Conservation (phyloP, 148 eudicot species). For the Polygonum aviculare region DNA sequence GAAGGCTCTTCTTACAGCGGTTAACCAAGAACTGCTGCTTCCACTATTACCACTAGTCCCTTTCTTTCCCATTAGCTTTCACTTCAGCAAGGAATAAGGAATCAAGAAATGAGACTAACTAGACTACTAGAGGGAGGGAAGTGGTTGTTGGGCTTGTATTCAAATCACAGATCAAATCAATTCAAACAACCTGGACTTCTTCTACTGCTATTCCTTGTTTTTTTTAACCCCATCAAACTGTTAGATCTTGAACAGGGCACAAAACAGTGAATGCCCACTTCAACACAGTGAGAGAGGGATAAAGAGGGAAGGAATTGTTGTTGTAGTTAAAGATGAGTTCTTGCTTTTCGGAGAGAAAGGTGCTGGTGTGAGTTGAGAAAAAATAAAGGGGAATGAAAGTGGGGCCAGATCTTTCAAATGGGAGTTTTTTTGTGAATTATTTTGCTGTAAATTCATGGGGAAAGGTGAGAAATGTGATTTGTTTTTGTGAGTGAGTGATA, state of each 20-base stretch:
- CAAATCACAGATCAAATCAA: conserved; percentile 4
- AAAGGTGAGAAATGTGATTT: not conserved
- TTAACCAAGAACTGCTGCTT: conserved; percentile 27
- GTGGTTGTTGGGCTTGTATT: not conserved
- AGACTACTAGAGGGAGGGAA: not conserved
- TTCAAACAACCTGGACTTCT: not conserved
- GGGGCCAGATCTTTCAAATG: not conserved
- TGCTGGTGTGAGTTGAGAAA: not conserved
- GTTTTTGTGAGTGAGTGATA: not conserved
- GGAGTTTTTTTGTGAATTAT: not conserved
- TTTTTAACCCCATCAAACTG: not conserved
- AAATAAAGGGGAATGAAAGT: not conserved
- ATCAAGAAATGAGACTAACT: too few relatives aligned
- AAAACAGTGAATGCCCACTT: not conserved
- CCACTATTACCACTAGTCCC: conserved; percentile 5
- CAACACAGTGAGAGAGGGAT: not conserved
- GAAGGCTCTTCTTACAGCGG: conserved; percentile 42
- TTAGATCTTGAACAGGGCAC: not conserved
- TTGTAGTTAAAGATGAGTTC: not conserved
- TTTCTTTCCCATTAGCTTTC: conserved; percentile 17
- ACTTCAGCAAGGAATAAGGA: too few relatives aligned
- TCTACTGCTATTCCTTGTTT: not conserved
- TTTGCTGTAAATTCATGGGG: not conserved
- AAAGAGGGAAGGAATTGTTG: too few relatives aligned
- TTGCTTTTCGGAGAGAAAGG: conserved; percentile 3